Evolutionary conservation across 2,329 filamentous ascomycete species (phyloP), one percentile per base, ranked within the genome.

Genomic region (Alternaria novae-zelandiae): DNA sequence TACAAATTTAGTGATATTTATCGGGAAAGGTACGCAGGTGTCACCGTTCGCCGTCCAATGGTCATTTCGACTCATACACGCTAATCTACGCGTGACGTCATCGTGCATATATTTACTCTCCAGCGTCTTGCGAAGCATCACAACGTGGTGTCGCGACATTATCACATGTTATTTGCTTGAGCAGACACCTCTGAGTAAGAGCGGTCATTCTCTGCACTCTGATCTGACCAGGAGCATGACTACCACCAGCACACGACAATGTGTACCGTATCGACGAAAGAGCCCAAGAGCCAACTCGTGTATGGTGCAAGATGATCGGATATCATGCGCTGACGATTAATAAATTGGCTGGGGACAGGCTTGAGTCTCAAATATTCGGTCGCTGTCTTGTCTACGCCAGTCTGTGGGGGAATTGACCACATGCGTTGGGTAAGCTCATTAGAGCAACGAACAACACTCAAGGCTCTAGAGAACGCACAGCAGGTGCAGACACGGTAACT

Each of bases 21-120:
- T 3, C 3, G 3, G 13, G 17, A 15, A 45, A 45, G 17, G 12
- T 23, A 36, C 15, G 15, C 55, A 10, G 53, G 41, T 25, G 57
- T 8, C 54, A 61, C 15, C 59, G 49, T 9, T 13, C n/a, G 4
- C 8, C 36, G 4, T 7, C 36, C 43, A 13, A 20, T 55, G 7
- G 11, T 55, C 53, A 55, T 55, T 46, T 55, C 53, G 53, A 55
- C 53, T 55, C 53, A 55, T 55, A n/a, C 21, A n/a, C 36, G 61
- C 54, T 15, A 53, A 6, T 25, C 4, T n/a, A 6, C 28, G 30
- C 30, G 30, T 53, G 49, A 53, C 49, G 28, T 53, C 49, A 53
- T 6, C n/a, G 13, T 21, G 28, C 49, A 21, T n/a, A 5, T 36
- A 6, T 12, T 21, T 6, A n/a, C 3, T 36, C 20, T 17, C 28